Conservation (phyloP, 768 basidiomycete genomes). For the Collybia sp. region DNA sequence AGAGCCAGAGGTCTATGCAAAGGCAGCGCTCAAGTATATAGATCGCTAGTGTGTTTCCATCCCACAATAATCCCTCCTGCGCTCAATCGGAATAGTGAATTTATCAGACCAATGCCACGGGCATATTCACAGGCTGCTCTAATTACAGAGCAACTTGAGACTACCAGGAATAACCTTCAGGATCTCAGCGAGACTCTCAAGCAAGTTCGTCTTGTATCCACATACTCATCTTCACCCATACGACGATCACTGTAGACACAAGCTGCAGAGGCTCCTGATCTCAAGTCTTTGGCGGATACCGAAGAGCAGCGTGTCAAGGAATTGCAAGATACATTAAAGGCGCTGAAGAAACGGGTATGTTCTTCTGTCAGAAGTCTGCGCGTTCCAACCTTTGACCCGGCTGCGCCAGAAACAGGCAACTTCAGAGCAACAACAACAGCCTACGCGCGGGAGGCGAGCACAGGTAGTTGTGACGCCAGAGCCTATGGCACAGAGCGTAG, state of each 20-base stretch:
- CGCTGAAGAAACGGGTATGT: slow-evolving; percentile 36
- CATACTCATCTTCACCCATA: not conserved
- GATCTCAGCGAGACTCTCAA: slow-evolving; percentile 24
- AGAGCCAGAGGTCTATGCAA: slow-evolving; percentile 72
- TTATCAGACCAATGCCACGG: slow-evolving; percentile 47
- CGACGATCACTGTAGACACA: slow-evolving; percentile 17
- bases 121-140: slow-evolving; percentile 40
- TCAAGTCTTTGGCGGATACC: slow-evolving; percentile 31
- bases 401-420: slow-evolving; percentile 18
- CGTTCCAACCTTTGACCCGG: not conserved
- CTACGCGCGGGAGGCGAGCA: not conserved
- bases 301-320: slow-evolving; percentile 37
- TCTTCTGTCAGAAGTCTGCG: not conserved
- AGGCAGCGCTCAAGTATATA: slow-evolving; percentile 72
- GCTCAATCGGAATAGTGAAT: slow-evolving; percentile 21
- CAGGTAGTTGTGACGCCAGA: slow-evolving; percentile 6
- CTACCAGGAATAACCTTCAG: slow-evolving; percentile 33
- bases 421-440: not conserved
- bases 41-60: slow-evolving; percentile 62
- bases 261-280: slow-evolving; percentile 17
- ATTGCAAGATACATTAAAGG: slow-evolving; percentile 31
- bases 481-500: slow-evolving; percentile 12
- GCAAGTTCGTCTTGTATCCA: slow-evolving; percentile 19
- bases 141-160: slow-evolving; percentile 33
- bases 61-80: not conserved